These are phyloP conservation scores for Thalassiosira tumida DNA, from an alignment of 352 stramenopile species.

Conservation along the genomic window DNA sequence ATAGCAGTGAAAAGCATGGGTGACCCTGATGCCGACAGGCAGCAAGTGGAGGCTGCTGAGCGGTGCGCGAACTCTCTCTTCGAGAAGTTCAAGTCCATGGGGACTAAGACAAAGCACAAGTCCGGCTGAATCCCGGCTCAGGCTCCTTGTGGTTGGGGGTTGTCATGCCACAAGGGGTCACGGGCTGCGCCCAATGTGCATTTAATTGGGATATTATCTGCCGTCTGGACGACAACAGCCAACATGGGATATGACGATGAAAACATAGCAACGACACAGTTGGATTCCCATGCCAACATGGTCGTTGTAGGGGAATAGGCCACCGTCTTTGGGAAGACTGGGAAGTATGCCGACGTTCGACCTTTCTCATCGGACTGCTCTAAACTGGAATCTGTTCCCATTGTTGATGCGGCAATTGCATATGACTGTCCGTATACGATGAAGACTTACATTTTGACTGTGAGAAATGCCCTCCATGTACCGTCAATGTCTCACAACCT, in stretches of 20 bases:
- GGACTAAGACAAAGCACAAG: neutral
- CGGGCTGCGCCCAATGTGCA: neutral
- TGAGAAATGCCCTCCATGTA: conserved; percentile 77
- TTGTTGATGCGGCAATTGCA: conserved; percentile 69
- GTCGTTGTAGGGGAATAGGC: conserved; percentile 52
- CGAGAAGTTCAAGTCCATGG: neutral
- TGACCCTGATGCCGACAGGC: neutral
- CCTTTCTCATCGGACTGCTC: conserved; percentile 33
- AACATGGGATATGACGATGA: neutral
- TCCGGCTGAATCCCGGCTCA: neutral
- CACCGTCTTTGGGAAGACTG: conserved; percentile 40
- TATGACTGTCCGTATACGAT: conserved; percentile 63
- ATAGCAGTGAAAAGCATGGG: too few relatives aligned
- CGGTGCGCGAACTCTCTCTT: neutral
- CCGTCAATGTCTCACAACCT: conserved; percentile 79
- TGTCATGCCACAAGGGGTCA: neutral
- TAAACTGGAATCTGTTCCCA: conserved; percentile 12
- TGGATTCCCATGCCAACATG: conserved; percentile 82
- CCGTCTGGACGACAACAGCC: neutral
- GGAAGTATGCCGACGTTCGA: conserved; percentile 33
- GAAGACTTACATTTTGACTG: conserved; percentile 14
- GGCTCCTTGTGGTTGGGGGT: neutral
- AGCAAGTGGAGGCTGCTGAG: neutral
- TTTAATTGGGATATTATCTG: neutral
- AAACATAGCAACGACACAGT: conserved; percentile 1